Conservation (phyloP, 139 green algal genomes). For the Closterium sp. region DNA sequence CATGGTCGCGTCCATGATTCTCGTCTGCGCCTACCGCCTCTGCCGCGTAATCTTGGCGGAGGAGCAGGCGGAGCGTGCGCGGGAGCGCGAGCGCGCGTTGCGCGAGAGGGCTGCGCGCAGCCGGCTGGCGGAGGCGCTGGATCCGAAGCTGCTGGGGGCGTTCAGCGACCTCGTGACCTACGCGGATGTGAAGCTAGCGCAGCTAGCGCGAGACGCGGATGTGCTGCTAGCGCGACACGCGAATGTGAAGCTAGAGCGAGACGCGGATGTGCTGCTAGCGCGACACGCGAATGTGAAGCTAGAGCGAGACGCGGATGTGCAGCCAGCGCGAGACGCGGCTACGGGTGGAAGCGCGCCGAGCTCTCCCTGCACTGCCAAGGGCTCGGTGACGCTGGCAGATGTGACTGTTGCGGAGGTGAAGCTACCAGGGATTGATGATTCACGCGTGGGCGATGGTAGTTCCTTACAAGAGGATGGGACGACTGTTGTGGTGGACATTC, state of each 20-base stretch:
- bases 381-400: background rate
- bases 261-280: too few species aligned
- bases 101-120: background rate
- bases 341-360: background rate
- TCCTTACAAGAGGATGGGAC: background rate
- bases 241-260: background rate
- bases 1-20: background rate
- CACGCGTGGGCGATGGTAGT: background rate
- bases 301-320: background rate
- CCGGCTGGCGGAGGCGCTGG: background rate
- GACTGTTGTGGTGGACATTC: background rate
- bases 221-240: too few species aligned
- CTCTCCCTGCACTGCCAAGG: background rate
- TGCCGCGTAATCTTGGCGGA: background rate
- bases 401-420: background rate
- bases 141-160: background rate
- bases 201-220: background rate
- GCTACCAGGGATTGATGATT: background rate
- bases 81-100: background rate
- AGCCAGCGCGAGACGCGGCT: too few species aligned
- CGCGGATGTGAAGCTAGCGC: background rate
- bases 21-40: background rate
- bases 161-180: background rate
- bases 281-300: background rate
- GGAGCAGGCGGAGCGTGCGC: background rate